These are phyloP conservation scores for Pisolithus sp. DNA, from an alignment of 768 basidiomycete genomes.

Conservation along the genomic window DNA sequence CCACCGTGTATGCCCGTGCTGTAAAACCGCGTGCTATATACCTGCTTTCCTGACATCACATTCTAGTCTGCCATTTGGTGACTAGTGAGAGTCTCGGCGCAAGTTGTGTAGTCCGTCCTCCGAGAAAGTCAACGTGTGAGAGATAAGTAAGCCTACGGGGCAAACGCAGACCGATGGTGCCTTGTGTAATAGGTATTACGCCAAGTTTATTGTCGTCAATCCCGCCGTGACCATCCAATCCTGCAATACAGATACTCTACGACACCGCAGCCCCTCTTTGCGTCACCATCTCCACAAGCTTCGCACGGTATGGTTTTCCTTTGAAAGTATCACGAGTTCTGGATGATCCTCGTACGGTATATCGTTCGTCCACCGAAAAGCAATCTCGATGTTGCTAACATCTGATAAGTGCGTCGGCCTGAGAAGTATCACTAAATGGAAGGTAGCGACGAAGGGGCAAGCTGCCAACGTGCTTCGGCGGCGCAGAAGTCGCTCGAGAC, in stretches of 20 bases:
- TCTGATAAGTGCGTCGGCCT: constrained; percentile 60
- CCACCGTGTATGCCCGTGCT: no score
- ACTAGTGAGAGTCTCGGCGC: no score
- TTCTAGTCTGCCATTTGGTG: no score
- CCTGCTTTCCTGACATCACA: no score
- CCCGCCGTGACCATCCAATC: constrained; percentile 52
- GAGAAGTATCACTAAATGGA: constrained; percentile 76
- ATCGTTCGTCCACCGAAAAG: constrained; percentile 34
- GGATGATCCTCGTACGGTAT: constrained; percentile 1
- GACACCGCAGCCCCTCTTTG: constrained; percentile 34
- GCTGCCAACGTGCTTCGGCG: constrained; percentile 2
- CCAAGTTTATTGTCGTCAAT: no score
- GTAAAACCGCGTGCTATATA: no score
- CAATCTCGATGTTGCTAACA: constrained; percentile 48
- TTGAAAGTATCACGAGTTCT: constrained; percentile 45
- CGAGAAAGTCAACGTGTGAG: no score
- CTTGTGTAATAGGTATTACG: no score
- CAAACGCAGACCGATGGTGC: no score
- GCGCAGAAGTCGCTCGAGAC: constrained; percentile 34
- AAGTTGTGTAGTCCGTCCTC: no score
- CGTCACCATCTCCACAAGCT: constrained; percentile 20
- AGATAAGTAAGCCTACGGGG: no score
- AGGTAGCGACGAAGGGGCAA: constrained; percentile 20
- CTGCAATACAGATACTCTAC: constrained; percentile 67
- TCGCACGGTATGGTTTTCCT: constrained; percentile 53